Evolutionary conservation across 169 alveolate genomes (phyloP), one percentile per base, ranked within the genome.

Genomic region (Sarcocystis neurona): DNA sequence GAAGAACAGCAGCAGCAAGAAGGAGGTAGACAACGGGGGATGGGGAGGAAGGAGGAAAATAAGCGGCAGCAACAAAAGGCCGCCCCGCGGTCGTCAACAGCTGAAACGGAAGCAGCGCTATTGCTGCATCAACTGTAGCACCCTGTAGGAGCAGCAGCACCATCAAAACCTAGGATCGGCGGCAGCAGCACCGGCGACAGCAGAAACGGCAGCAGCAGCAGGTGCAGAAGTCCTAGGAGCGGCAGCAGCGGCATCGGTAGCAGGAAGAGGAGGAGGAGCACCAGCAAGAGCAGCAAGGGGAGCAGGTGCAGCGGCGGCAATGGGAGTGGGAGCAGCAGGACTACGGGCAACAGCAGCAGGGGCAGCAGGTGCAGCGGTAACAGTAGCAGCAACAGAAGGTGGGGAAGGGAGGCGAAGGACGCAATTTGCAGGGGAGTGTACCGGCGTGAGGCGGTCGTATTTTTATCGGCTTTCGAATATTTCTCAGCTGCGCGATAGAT

Each of bases 381-480:
- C 60, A 50, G n/a, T 27, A 32, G 4, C 70, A 2, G 39, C 4
- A 2, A 58, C 4, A 58, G 18, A 58, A 2, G n/a, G n/a, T 27
- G n/a, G 70, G n/a, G 70, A 58, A 12, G 39, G 60, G 60, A 50
- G 18, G 18, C 18, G 60, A 8, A 50, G 60, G 18, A 50, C 60
- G 27, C 60, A 18, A 50, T 50, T 10, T 75, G 60, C 8, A 23
- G 41, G 37, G 85, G 6, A 6, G 37, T 79, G 15, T n/a, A 82
- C 88, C 88, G 43, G 60, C 37, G 34, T 82, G 63, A 8, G 23
- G 56, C n/a, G 37, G 58, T 2, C 66, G 48, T 8, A 82, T 63
- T 3, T 63, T n/a, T 27, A 82, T 50, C 18, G 88, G 88, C 44
- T 56, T 82, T 4, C 8, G 58, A 15, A 82, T 37, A 60, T 12